phyloP scores from a whole-genome alignment of 441 rosid genomes.

The Monsonia emarginata region DNA sequence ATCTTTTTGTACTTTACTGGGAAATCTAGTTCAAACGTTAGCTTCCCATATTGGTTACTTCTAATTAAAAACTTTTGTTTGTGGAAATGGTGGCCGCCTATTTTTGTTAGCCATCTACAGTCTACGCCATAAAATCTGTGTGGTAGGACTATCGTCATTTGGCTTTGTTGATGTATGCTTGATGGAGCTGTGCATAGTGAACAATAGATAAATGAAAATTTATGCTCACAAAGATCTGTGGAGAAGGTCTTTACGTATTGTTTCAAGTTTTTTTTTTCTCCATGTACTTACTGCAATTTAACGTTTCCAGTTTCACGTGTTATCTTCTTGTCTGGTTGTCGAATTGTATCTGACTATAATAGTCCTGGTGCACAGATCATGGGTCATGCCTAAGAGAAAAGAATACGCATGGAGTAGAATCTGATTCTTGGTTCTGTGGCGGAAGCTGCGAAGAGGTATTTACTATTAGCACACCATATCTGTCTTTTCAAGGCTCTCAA shows the following conservation, averaged over 20 bases:
- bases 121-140: not conserved
- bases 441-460: constrained; percentile 3
- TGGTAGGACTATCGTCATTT: too few species aligned
- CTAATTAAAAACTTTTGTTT: not conserved
- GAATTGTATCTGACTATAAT: not conserved
- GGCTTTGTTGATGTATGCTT: too few species aligned
- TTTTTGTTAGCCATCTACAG: not conserved
- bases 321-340: not conserved
- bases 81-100: not conserved
- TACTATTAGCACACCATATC: too few species aligned
- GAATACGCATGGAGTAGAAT: not conserved
- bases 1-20: not conserved
- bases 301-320: not conserved
- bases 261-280: not conserved
- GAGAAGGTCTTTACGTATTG: not conserved
- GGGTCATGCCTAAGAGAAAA: not conserved
- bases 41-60: not conserved
- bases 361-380: not conserved
- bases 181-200: too few species aligned
- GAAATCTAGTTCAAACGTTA: not conserved
- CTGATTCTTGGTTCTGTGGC: constrained; percentile 4
- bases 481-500: not conserved
- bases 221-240: too few species aligned
- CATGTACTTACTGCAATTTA: not conserved
- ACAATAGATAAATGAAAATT: too few species aligned